phyloP scores from a whole-genome alignment of 1,139 yeast genomes.

The Lodderomyces pseudojiufengensis region DNA sequence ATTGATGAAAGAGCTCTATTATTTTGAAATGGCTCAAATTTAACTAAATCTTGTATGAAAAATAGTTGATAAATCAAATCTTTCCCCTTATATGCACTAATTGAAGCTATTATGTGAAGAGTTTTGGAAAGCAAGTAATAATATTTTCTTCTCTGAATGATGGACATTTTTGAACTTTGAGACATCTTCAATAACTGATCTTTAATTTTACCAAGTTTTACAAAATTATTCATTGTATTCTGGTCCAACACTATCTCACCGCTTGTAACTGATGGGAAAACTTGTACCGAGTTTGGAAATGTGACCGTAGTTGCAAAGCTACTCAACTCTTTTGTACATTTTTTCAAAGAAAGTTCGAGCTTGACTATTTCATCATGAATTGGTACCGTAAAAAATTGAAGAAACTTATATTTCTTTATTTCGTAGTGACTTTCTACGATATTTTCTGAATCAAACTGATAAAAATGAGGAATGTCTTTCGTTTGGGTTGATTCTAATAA shows the following conservation, averaged over 20 bases:
- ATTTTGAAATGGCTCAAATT: constrained; percentile 28
- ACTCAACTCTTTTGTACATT: neutral
- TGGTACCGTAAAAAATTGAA: too few species aligned
- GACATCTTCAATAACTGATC: constrained; percentile 14
- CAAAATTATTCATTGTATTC: neutral
- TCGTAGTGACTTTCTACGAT: too few species aligned
- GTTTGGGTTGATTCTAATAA: neutral
- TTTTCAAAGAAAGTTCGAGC: neutral
- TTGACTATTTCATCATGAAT: neutral
- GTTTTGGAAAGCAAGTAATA: constrained; percentile 12
- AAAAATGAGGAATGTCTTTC: too few species aligned
- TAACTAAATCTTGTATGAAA: constrained; percentile 32
- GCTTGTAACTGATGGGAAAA: constrained; percentile 15
- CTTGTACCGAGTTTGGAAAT: constrained; percentile 12
- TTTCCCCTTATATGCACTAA: constrained; percentile 20
- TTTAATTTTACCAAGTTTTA: constrained; percentile 16
- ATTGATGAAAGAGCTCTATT: constrained; percentile 18
- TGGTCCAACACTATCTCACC: constrained; percentile 6
- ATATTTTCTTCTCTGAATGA: constrained; percentile 6
- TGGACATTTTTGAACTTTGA: constrained; percentile 8
- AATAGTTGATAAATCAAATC: constrained; percentile 25
- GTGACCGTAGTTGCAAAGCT: neutral
- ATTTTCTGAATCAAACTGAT: too few species aligned
- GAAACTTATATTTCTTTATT: too few species aligned
- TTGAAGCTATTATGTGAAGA: constrained; percentile 24